Conservation (phyloP, 495 filamentous ascomycete genomes). For the Hyaloscypha bicolor region DNA sequence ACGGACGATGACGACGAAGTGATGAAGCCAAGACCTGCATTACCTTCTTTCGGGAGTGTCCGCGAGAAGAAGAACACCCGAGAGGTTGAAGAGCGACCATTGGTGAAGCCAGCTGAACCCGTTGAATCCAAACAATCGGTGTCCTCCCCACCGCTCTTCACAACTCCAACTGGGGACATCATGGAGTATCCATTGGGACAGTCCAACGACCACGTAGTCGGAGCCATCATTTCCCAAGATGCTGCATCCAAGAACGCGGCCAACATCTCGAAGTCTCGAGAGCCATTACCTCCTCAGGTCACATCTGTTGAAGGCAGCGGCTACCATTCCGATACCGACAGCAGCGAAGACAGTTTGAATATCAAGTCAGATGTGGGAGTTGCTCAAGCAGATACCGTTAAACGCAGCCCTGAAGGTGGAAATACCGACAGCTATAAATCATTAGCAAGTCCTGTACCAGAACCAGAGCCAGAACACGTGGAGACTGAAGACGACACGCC, state of each 20-base stretch:
- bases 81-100: conserved; percentile 47
- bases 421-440: conserved; percentile 12
- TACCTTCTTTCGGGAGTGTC: conserved; percentile 86
- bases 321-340: conserved; percentile 26
- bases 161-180: conserved; percentile 28
- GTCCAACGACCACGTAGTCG: conserved; percentile 69
- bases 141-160: conserved; percentile 24
- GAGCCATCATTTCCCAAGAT: conserved; percentile 57
- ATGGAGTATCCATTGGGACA: conserved; percentile 37
- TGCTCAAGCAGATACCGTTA: background rate
- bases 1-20: conserved; percentile 60
- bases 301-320: conserved; percentile 61
- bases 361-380: background rate
- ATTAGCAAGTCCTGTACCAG: conserved; percentile 6
- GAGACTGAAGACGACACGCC: conserved; percentile 8
- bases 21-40: conserved; percentile 73
- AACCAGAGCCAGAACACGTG: background rate
- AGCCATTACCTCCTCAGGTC: conserved; percentile 67
- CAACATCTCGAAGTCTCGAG: conserved; percentile 50
- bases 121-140: conserved; percentile 24
- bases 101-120: conserved; percentile 50
- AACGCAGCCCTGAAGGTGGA: background rate
- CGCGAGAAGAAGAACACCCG: conserved; percentile 50
- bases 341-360: conserved; percentile 12
- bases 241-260: conserved; percentile 45